Evolutionary conservation across 164 flowering plant genomes (phyloP).

Genomic region (Platanus orientalis): DNA sequence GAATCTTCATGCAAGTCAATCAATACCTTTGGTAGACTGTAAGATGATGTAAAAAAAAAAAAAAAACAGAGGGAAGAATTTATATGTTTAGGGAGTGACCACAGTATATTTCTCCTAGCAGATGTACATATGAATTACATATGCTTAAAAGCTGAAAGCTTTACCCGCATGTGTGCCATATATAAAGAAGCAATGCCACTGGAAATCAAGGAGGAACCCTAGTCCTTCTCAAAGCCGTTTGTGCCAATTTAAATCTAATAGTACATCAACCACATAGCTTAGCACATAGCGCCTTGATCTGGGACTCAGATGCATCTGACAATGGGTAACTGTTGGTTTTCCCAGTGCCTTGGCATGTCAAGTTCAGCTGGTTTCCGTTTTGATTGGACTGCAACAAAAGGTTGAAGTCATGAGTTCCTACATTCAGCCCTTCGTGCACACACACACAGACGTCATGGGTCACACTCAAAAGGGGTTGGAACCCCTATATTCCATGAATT

Average conservation of each 20-base stretch:
- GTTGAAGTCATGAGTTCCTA: neutral
- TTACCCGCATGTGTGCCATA: too few species aligned
- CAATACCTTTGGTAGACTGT: too few species aligned
- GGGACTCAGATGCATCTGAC: conserved; percentile 33
- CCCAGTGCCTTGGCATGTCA: conserved; percentile 67
- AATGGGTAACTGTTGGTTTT: conserved; percentile 32
- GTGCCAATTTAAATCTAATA: neutral
- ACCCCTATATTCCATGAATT: too few species aligned
- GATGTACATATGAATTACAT: too few species aligned
- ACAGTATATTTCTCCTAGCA: too few species aligned
- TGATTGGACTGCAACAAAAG: conserved; percentile 56
- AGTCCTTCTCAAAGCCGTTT: neutral
- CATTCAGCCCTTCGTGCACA: neutral
- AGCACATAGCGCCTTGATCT: conserved; percentile 56
- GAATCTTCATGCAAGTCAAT: too few species aligned
- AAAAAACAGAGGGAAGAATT: too few species aligned
- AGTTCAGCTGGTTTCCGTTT: conserved; percentile 45
- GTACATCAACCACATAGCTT: conserved; percentile 53
- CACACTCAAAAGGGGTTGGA: too few species aligned
- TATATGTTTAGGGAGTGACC: too few species aligned
- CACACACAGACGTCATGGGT: too few species aligned
- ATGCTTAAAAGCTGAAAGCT: neutral
- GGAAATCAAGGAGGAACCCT: neutral
- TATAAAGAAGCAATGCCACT: neutral
- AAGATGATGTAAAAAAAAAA: too few species aligned